A percentile compares a stretch with the other conserved stretches of the same genome.
Conservation (phyloP, 2,329 filamentous ascomycete species). For the Aspergillus sojae region DNA sequence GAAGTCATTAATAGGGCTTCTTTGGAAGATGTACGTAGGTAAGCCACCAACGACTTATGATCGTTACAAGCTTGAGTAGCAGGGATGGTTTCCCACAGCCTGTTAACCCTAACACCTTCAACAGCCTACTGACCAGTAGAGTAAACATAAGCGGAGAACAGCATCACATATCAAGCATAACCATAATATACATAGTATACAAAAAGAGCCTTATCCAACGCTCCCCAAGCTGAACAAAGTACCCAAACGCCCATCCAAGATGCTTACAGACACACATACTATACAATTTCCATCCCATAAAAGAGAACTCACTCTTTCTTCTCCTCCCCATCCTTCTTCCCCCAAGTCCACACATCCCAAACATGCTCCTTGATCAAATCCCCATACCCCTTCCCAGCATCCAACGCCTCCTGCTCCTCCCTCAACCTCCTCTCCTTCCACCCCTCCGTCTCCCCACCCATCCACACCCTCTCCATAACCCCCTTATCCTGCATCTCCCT, state of each 20-base stretch:
- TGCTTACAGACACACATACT: not conserved
- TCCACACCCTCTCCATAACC: slow-evolving; percentile 38
- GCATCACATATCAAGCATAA: not conserved
- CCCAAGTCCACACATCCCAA: slow-evolving; percentile 50
- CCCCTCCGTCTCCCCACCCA: slow-evolving; percentile 45
- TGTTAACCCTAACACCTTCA: too few species aligned
- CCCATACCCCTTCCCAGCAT: slow-evolving; percentile 47
- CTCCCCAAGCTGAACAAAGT: not conserved
- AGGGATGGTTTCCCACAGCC: too few species aligned
- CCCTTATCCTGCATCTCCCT: slow-evolving; percentile 33
- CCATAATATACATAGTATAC: not conserved
- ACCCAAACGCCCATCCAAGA: not conserved
- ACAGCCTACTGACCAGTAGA: too few species aligned
- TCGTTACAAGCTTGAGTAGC: too few species aligned
- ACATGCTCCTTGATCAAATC: slow-evolving; percentile 51
- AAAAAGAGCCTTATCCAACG: not conserved
- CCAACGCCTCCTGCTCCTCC: slow-evolving; percentile 47
- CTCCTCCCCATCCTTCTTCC: slow-evolving; percentile 24
- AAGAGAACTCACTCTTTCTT: not conserved
- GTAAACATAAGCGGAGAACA: not conserved
- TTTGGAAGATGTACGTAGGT: too few species aligned
- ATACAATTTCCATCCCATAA: not conserved
- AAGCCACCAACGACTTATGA: too few species aligned
- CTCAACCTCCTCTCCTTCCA: slow-evolving; percentile 47
- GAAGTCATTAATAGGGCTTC: too few species aligned